Evolutionary conservation across 352 stramenopile genomes (phyloP), one percentile per base, ranked within the genome.

Genomic region (Globisporangium okanoganense): DNA sequence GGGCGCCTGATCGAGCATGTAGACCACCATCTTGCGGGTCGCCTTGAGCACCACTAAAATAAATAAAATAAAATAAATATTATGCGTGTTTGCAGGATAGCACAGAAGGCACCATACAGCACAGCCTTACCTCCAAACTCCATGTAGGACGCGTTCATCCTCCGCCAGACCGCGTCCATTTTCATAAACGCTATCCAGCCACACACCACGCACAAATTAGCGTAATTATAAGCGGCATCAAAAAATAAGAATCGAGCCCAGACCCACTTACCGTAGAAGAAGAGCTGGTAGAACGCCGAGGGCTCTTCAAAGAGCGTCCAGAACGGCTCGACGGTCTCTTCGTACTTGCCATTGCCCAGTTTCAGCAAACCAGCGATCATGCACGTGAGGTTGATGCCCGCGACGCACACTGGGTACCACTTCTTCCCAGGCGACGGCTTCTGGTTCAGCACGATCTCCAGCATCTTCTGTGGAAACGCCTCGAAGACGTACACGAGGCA

Each of bases 241-340:
- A n/a, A n/a, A n/a, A n/a, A n/a, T n/a, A n/a, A n/a, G n/a, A n/a
- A n/a, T n/a, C n/a, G n/a, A n/a, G n/a, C n/a, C n/a, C n/a, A 47
- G 5, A 20, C n/a, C 40, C 12, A 36, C 47, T 36, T n/a, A 88
- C 80, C 72, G 20, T 77, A 62, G 43, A 72, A 88, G 38, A 87
- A 95, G 38, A 95, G 70, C 59, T 93, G 78, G 57, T 90, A 92
- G 41, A 95, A 94, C 5, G 84, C 84, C n/a, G 73, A 74, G 0
- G 84, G 82, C n/a, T 95, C 86, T 62, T 90, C 81, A 66, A 95
- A 93, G 29, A 95, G 75, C 41, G 51, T 49, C 84, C 86, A 95
- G 58, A 78, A 94, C 2, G 58, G 16, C 36, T 78, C 71, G 0
- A 65, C 64, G 14, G 48, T 83, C 8, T 73, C 61, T 0, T 62